Evolutionary conservation across 176 grass and related monocot species (phyloP).

Genomic region (Elaeis guineensis): DNA sequence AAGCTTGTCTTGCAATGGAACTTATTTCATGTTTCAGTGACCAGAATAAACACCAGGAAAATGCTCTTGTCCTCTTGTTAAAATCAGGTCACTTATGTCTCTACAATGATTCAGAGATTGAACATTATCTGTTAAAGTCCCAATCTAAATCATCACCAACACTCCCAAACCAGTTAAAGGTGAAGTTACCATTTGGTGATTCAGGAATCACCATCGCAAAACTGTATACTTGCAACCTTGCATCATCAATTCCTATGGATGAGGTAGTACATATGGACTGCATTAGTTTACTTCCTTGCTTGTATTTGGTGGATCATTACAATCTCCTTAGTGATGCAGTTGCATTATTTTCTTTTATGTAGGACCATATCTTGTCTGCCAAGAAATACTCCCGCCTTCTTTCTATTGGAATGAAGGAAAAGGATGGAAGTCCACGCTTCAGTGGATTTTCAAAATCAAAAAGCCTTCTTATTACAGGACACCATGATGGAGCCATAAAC

Average conservation of each 20-base stretch:
- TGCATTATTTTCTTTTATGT: conserved; percentile 17
- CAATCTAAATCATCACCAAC: conserved; percentile 69
- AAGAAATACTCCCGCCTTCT: conserved; percentile 63
- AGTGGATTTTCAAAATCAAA: conserved; percentile 55
- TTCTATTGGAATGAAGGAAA: conserved; percentile 60
- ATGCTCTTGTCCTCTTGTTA: conserved; percentile 65
- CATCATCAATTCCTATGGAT: conserved; percentile 26
- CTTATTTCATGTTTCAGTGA: conserved; percentile 49
- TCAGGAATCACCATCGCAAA: conserved; percentile 51
- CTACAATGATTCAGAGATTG: conserved; percentile 86
- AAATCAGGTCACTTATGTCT: conserved; percentile 75
- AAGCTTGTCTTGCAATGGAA: conserved; percentile 71
- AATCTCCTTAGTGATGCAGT: conserved; percentile 12
- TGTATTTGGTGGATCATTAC: conserved; percentile 13
- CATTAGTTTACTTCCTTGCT: conserved; percentile 13
- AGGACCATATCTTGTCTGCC: conserved; percentile 55
- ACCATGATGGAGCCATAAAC: conserved; percentile 79
- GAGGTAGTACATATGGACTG: conserved; percentile 43
- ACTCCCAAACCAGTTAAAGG: conserved; percentile 52
- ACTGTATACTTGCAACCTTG: conserved; percentile 46
- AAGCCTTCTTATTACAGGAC: conserved; percentile 80
- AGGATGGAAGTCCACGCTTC: conserved; percentile 33
- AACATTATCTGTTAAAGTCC: conserved; percentile 56
- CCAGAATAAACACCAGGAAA: conserved; percentile 60
- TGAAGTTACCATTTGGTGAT: conserved; percentile 64